Evolutionary conservation across 495 filamentous ascomycete species (phyloP).

Genomic region (Echria macrotheca): DNA sequence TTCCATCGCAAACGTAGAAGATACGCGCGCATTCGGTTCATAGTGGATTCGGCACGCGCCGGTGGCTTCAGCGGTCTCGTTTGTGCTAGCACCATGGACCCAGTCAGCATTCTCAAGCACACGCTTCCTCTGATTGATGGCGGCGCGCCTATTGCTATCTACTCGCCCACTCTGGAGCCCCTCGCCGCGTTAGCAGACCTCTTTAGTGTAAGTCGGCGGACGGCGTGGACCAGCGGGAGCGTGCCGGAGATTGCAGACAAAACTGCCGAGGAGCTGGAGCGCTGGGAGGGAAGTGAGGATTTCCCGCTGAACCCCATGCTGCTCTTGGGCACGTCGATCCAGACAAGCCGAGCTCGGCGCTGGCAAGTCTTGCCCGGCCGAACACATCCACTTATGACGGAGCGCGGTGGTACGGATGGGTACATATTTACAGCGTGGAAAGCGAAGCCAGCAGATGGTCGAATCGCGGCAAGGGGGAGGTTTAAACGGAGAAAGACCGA

Average conservation of each 20-base stretch:
- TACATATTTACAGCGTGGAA: conserved; percentile 80
- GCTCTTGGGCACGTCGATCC: conserved; percentile 70
- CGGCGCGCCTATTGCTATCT: conserved; percentile 79
- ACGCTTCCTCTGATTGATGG: conserved; percentile 74
- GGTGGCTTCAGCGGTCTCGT: conserved; percentile 82
- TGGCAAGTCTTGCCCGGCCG: conserved; percentile 92
- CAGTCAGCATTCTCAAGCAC: conserved; percentile 65
- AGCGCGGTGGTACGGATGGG: conserved; percentile 80
- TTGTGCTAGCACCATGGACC: conserved; percentile 74
- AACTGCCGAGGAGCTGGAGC: conserved; percentile 36
- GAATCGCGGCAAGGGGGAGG: conserved; percentile 76
- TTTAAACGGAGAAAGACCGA: conserved; percentile 51
- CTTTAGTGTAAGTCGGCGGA: conserved; percentile 69
- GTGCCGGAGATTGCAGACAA: conserved; percentile 32
- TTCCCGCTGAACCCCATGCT: conserved; percentile 81
- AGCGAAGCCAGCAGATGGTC: conserved; percentile 71
- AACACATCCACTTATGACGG: conserved; percentile 91
- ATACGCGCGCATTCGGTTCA: conserved; percentile 59
- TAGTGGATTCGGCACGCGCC: conserved; percentile 65
- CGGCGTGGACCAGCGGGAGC: conserved; percentile 54
- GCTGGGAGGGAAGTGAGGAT: conserved; percentile 55
- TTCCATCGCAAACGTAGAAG: conserved; percentile 83
- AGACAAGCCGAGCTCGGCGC: conserved; percentile 64
- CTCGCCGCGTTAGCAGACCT: conserved; percentile 68
- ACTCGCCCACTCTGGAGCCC: conserved; percentile 71